Percentiles rank a stretch among this genome's conserved stretches.
Conservation (phyloP, 1,139 yeast species). For the Kurtzmaniella quercitrusa region DNA sequence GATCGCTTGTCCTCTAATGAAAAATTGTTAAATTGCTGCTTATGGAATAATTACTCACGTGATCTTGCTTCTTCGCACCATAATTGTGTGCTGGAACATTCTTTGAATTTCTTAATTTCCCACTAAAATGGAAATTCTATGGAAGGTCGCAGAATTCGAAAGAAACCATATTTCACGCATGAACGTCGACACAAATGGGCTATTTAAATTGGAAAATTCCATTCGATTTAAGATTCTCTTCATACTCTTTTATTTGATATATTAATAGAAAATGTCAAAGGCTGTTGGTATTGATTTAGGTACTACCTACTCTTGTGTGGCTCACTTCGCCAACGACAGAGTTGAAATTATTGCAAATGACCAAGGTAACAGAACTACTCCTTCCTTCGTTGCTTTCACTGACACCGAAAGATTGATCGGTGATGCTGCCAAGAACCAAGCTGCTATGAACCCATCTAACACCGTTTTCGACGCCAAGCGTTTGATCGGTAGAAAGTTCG, state of each 20-base stretch:
- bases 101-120: not conserved
- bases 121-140: conserved; percentile 3
- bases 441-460: conserved; percentile 64
- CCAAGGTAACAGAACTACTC: conserved; percentile 95
- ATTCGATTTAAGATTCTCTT: conserved; percentile 4
- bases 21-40: not conserved
- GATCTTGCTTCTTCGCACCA: not conserved
- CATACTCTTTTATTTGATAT: conserved; percentile 3
- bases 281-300: conserved; percentile 99
- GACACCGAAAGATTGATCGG: conserved; percentile 67
- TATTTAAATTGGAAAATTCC: conserved; percentile 7
- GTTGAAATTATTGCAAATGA: conserved; percentile 95
- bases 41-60: not conserved
- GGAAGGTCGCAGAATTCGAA: conserved; percentile 8
- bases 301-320: conserved; percentile 98
- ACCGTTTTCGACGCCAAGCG: conserved; percentile 69
- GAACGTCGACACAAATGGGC: conserved; percentile 7
- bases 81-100: not conserved
- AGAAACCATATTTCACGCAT: conserved; percentile 4
- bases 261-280: conserved; percentile 8
- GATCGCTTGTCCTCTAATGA: not conserved
- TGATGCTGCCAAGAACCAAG: conserved; percentile 71
- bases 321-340: conserved; percentile 81
- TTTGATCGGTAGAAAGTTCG: conserved; percentile 89
- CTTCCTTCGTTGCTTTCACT: conserved; percentile 66